Base-by-base conservation (phyloP, 768 basidiomycete species). In the Flagelloscypha sp. region DNA sequence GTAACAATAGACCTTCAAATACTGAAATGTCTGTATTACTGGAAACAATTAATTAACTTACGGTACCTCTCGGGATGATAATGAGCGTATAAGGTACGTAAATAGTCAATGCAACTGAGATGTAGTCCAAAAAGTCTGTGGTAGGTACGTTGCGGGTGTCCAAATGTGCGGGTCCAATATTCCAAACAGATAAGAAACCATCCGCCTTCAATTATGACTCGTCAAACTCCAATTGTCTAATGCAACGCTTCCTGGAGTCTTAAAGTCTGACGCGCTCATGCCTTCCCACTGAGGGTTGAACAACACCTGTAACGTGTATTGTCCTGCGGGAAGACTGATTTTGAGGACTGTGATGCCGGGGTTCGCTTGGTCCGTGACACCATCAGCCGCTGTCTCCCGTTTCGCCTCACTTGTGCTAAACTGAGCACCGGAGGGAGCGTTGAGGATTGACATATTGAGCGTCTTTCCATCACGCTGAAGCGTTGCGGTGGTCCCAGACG, bases 211-310 rank as follows among this genome's bases (percentile, higher is more conserved):
- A 46, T 67, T 58, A 53, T 74, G 74, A 51, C 68, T 71, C 22
- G 66, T 68, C 35, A 68, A 38, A 27, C 61, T 52, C 75, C 75
- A 78, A 28, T 45, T 44, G 29, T 56, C 56, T 17, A 78, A 42
- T 3, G 65, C 42, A 2, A 78, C 75, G 13, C 47, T 48, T 9
- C 56, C 46, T 1, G 73, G 73, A 7, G 65, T 66, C 42, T 63
- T 54, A 36, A 59, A 72, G n/a, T 59, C 57, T 48, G 58, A 59
- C 20, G 58, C 15, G 35, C 52, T 44, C 50, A 65, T 52, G 23
- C 53, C 59, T 12, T 47, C 39, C 73, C 74, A 77, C 47, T 75
- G 70, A 27, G 76, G 77, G 55, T 66, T 75, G 62, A 78, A 73
- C 45, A 79, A 48, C 25, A 79, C 70, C 52, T 76, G 65, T 34